Base-by-base conservation (phyloP, 495 filamentous ascomycete species). In the Aspergillus conjunctus region DNA sequence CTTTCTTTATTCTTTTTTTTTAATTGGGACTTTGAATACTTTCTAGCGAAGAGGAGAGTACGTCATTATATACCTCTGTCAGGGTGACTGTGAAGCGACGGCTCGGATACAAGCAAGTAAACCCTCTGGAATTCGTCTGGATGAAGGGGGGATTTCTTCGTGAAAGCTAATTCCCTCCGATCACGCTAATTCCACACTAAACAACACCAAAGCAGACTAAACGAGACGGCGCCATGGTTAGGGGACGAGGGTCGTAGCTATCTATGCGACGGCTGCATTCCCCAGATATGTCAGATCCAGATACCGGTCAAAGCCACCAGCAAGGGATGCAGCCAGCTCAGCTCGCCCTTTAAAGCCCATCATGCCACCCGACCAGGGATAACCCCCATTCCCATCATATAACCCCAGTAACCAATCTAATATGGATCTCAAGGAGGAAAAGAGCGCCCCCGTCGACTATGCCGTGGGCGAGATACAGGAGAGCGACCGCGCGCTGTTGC, bases 401-500 rank as follows among this genome's bases (percentile, higher is more conserved):
- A 10, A n/a, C 44, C n/a, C 4, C 4, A 48, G 9, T 14, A 21
- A 22, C 17, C 7, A 48, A 48, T 18, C 18, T 12, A 22, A 21
- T 9, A 7, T 48, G 10, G 44, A 48, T 26, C 26, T 26, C 17
- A 48, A 48, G 11, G 44, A 48, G n/a, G n/a, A 48, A 11, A 48
- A 48, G 20, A 11, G 15, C 44, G n/a, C n/a, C 1, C 30, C 48
- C n/a, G 66, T 66, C 33, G 66, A 68, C 31, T 64, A 59, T 49
- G 62, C 55, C 10, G 45, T 65, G 49, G 69, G 68, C 21, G 58
- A 52, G 58, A 30, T 67, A 8, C 37, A 61, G n/a, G 67, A 75
- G 20, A 48, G 44, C 60, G 68, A 77, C 58, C 71, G 66, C 63
- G 60, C 61, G 8, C 68, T 85, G n/a, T 56, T 79, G 7, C 68